Percentiles rank a stretch among this genome's conserved stretches.
phyloP scores from a whole-genome alignment of 176 grass and related monocot species.

The Dactylis glomerata region DNA sequence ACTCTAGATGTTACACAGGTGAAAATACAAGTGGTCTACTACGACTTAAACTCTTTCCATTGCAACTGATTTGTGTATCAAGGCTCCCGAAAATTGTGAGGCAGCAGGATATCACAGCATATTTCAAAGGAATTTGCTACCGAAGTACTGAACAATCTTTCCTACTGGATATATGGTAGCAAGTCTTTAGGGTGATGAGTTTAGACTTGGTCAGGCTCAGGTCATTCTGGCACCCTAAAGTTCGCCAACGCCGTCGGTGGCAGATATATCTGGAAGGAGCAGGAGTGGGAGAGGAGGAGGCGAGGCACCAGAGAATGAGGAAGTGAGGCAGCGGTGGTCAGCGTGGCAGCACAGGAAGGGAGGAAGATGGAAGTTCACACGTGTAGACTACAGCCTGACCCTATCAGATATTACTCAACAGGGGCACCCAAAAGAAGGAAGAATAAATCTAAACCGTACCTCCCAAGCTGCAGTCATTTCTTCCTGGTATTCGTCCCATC shows the following conservation, averaged over 20 bases:
- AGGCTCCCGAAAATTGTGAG: neutral
- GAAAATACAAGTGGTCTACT: neutral
- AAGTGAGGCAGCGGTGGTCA: neutral
- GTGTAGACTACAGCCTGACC: neutral
- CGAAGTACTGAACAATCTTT: neutral
- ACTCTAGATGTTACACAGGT: neutral
- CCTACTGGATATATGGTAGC: neutral
- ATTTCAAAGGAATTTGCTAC: neutral
- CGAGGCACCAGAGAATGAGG: neutral
- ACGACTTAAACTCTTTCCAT: conserved; percentile 3
- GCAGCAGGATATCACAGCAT: neutral
- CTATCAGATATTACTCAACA: neutral
- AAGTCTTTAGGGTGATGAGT: neutral
- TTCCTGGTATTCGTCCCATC: conserved; percentile 89
- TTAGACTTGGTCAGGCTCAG: neutral
- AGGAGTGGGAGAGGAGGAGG: neutral
- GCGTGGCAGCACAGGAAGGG: neutral
- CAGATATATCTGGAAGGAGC: neutral
- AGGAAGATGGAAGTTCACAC: neutral
- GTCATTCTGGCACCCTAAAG: neutral
- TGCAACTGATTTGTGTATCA: conserved; percentile 5
- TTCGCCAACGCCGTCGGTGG: neutral
- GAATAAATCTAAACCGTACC: conserved; percentile 43
- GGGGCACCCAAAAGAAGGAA: neutral
- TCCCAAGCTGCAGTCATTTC: conserved; percentile 95